phyloP scores from a whole-genome alignment of 208 protist genomes.

The Acanthamoeba lenticulata region DNA sequence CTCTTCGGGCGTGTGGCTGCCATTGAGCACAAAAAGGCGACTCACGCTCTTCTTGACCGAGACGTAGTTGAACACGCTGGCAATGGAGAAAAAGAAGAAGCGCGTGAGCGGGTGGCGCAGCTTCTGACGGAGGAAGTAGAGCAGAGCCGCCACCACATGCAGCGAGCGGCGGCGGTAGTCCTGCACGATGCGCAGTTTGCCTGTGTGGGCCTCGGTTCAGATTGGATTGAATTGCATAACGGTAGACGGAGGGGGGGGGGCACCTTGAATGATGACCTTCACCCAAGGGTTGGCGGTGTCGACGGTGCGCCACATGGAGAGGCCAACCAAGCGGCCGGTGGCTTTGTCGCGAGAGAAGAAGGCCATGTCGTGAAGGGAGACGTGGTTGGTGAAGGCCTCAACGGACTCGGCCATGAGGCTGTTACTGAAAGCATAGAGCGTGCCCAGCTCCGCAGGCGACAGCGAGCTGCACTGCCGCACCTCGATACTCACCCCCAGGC shows the following conservation, averaged over 20 bases:
- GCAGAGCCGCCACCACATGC: slow-evolving; percentile 1
- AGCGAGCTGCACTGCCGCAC: neutral
- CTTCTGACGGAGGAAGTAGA: neutral
- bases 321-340: neutral
- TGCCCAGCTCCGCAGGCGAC: neutral
- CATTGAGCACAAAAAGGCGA: neutral
- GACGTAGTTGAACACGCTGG: slow-evolving; percentile 22
- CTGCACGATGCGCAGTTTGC: neutral
- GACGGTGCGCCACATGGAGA: neutral
- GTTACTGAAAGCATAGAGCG: slow-evolving; percentile 6
- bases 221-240: too few species aligned
- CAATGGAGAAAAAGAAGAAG: slow-evolving; percentile 29
- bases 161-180: slow-evolving; percentile 3
- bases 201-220: neutral
- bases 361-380: neutral
- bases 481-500: neutral
- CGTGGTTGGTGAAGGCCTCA: neutral
- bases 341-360: neutral
- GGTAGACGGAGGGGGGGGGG: too few species aligned
- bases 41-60: neutral
- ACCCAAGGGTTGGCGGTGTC: slow-evolving; percentile 11
- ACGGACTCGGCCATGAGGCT: neutral
- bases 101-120: slow-evolving; percentile 11
- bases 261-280: neutral
- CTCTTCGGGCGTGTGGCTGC: neutral